Evolutionary conservation across 2,329 filamentous ascomycete genomes (phyloP), one percentile per base, ranked within the genome.

Genomic region (Ceratocystiopsis sp.): DNA sequence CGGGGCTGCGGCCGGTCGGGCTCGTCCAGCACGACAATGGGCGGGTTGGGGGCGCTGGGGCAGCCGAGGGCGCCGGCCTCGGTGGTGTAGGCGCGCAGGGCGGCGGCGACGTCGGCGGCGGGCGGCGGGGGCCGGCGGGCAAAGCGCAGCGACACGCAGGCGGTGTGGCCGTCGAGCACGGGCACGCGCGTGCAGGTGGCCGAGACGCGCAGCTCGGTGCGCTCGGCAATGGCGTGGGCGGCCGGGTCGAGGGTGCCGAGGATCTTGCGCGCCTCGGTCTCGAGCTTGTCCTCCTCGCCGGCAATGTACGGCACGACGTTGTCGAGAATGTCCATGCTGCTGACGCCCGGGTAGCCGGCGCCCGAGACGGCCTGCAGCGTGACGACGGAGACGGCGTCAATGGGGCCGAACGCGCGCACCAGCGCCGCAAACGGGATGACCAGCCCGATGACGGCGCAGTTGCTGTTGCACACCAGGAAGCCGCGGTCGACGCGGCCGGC

Each of bases 401-500:
- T 82, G 54, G 80, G 78, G 38, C 89, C 91, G 55, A 96, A 94
- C 53, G 75, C 78, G 42, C 79, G 75, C 60, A 93, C 83, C 34
- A 96, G 75, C 15, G 89, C 89, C 12, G 86, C 86, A 57, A 95
- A 89, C 19, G 91, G 91, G 49, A 94, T 93, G 48, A 95, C 89
- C 46, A 96, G 76, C 40, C 89, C 89, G 54, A 96, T 94, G 56
- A 95, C 89, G 45, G 89, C 89, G 65, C 91, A 98, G 67, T 96
- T 96, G 51, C 85, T 93, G 68, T 96, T 96, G 73, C 89, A 96
- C 47, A 95, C 85, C 35, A 96, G 66, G 66, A 96, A 94, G 19
- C 91, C 91, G 63, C 83, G 86, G 49, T 80, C 67, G 38, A 94
- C 69, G 34, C 67, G 66, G 14, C 36, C 32, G 17, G 32, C 37